Percentiles rank a stretch among this genome's conserved stretches.
These are phyloP conservation scores for Globisporangium ultimum DNA, from an alignment of 352 stramenopile species.

Conservation along the genomic window DNA sequence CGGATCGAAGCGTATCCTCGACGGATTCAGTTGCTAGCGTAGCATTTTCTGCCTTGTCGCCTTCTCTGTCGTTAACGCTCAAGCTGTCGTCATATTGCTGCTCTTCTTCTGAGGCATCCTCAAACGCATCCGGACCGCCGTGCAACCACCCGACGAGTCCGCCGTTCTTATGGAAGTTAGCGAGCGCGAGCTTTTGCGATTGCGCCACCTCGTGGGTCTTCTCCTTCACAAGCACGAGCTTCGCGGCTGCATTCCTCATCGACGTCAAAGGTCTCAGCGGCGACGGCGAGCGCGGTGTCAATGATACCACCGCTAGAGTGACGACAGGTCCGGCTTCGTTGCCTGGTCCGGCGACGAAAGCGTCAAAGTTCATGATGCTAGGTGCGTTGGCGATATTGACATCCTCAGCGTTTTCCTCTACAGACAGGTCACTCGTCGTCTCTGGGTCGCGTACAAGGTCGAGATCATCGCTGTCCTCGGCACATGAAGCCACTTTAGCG, in stretches of 20 bases:
- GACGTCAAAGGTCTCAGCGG: slow-evolving; percentile 4
- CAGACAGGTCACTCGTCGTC: slow-evolving; percentile 24
- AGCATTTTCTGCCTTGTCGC: not conserved
- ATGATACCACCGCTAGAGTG: not conserved
- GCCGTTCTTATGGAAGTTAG: slow-evolving; percentile 58
- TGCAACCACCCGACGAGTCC: slow-evolving; percentile 62
- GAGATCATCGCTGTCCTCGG: no score
- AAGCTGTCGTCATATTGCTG: not conserved
- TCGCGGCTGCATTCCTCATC: slow-evolving; percentile 9
- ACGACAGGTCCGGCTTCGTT: slow-evolving; percentile 4
- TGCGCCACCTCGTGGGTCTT: slow-evolving; percentile 32
- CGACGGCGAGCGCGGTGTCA: not conserved
- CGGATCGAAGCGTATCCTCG: slow-evolving; percentile 1
- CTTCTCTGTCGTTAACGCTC: not conserved
- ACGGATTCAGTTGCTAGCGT: not conserved
- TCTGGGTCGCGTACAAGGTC: no score
- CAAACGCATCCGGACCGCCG: slow-evolving; percentile 26
- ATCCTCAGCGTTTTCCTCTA: not conserved
- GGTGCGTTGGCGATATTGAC: not conserved
- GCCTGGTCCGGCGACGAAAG: slow-evolving; percentile 9
- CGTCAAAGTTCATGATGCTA: slow-evolving; percentile 18
- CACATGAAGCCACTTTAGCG: no score
- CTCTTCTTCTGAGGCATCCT: not conserved
- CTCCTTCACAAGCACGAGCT: slow-evolving; percentile 31
- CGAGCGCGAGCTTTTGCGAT: slow-evolving; percentile 40